Evolutionary conservation across 371 early-diverging fungal genomes (phyloP), one percentile per base, ranked within the genome.

Genomic region (Sporodiniella umbellata): DNA sequence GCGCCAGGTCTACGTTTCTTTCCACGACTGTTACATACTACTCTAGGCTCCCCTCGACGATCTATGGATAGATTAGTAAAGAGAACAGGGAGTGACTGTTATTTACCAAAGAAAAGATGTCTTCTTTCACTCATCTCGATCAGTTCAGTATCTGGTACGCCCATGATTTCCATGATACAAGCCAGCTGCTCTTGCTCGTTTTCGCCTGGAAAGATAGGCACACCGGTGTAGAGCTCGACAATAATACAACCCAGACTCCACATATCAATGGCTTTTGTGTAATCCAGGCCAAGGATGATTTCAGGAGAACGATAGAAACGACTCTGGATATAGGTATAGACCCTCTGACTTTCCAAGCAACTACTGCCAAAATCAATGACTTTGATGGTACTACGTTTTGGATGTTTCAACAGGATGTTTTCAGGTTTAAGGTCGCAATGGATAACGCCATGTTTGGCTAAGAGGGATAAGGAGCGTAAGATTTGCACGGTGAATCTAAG

Each of bases 181-280:
- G 86, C 75, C 33, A 96, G 64, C 66, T 97, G 96, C 58, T 99
- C 96, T 45, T 87, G 87, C 65, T 99, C 98, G 58, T 94, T 92
- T 62, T 95, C 94, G 8, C 98, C 98, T 6, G 98, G 97, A 64
- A 99, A 97, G 25, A 98, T 64, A 23, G 98, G 99, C 49, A 91
- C 84, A n/a, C 93, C 94, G 8, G 91, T 89, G 48, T 88, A 83
- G 22, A 99, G 80, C 64, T 99, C 99, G 8, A 90, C 95, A 7
- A 99, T 80, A 38, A 99, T 99, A 67, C 99, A 99, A 3, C 99
- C 99, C 31, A 99, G 71, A 51, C 91, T 90, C 99, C 99, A 99
- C 86, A 99, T 95, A 72, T 99, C 99, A 56, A 99, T 95, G 4
- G 93, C 84, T 62, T 82, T 91, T 51, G 81, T 86, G 65, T 99